Base-by-base conservation (phyloP, 495 filamentous ascomycete species). In the Xylaria nigripes region DNA sequence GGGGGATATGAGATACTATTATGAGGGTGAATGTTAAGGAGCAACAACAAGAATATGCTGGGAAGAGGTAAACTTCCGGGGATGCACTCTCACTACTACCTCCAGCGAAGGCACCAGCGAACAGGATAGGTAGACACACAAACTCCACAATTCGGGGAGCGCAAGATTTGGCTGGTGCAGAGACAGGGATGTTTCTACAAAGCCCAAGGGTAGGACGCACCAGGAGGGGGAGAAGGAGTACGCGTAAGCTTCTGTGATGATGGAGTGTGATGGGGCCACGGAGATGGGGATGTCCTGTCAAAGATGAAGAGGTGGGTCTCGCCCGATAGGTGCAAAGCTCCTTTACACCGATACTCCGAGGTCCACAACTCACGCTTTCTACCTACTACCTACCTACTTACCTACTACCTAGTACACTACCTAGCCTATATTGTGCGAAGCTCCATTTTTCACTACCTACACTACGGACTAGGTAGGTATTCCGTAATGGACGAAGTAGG, bases 161-260 rank as follows among this genome's bases (percentile, higher is more conserved):
- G 30, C 25, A 22, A 32, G 38, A 9, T 61, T 60, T 63, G 61
- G 57, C 60, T 56, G 54, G 66, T 61, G 60, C 55, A 61, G 55
- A 48, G 45, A 49, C 61, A 64, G 59, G 64, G 64, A 59, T 64
- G 32, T 13, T 36, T 36, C 10, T 5, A 13, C 32, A 12, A 36
- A 36, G 32, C n/a, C 42, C 54, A 59, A 56, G 40, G 55, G 46
- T 59, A 55, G 53, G 34, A 54, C 34, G 30, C 16, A 64, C 59
- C 55, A 54, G 55, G 57, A 60, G 62, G 61, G 62, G 65, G 61
- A 12, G 15, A 52, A 22, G 25, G 32, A 22, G 71, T 68, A 66
- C 68, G 71, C 70, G 71, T 72, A 68, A 72, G 66, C 69, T 44
- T 45, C 51, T 54, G 27, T 42, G 61, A 64, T 42, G 61, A 64